Evolutionary conservation across 176 grass and related monocot genomes (phyloP).

Genomic region (Olyra latifolia): DNA sequence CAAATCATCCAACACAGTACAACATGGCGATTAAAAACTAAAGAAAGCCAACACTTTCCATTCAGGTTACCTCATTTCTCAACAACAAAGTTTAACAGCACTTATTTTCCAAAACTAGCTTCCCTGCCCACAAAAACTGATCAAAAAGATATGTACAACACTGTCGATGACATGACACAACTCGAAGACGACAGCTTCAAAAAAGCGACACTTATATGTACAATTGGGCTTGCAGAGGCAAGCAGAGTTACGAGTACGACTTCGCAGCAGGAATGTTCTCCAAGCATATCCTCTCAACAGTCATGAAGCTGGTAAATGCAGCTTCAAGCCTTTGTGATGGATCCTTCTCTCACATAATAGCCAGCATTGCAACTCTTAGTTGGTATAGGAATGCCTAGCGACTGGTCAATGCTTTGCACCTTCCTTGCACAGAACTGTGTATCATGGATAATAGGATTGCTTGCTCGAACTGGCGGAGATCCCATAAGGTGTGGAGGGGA

Average conservation of each 20-base stretch:
- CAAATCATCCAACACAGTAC: background rate
- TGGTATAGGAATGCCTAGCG: constrained; percentile 43
- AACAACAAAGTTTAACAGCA: constrained; percentile 19
- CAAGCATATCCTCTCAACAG: background rate
- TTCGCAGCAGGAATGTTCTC: background rate
- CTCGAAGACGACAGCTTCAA: background rate
- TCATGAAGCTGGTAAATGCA: constrained; percentile 46
- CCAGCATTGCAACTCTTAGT: constrained; percentile 9
- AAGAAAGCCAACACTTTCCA: constrained; percentile 9
- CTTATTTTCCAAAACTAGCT: constrained; percentile 37
- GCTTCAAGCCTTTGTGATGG: constrained; percentile 38
- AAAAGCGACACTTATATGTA: constrained; percentile 29
- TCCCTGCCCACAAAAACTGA: constrained; percentile 3
- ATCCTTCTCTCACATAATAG: constrained; percentile 12
- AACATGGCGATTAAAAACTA: background rate
- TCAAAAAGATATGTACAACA: constrained; percentile 34
- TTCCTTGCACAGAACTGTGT: constrained; percentile 46
- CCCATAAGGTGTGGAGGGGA: constrained; percentile 67
- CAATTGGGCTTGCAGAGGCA: constrained; percentile 34
- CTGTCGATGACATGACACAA: background rate
- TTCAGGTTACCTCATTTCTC: constrained; percentile 22
- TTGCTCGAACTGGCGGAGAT: constrained; percentile 56
- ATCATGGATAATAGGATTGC: constrained; percentile 62
- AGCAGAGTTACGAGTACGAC: constrained; percentile 29
- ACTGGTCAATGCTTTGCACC: constrained; percentile 32